Conservation (phyloP, 805 yeast genomes). For the Nakazawaea ishiwadae region DNA sequence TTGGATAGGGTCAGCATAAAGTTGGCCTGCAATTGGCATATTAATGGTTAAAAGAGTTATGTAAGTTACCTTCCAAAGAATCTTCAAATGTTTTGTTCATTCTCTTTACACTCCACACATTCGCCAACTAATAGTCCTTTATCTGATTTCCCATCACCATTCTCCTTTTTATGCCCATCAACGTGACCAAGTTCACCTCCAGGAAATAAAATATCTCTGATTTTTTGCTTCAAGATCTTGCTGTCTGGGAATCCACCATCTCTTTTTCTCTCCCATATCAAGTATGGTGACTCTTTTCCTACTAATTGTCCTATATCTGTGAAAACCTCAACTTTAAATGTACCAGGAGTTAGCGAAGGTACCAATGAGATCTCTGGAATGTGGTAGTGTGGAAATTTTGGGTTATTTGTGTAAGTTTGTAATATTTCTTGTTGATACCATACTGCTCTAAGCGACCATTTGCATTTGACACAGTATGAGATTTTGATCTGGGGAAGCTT, state of each 20-base stretch:
- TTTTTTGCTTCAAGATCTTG: slow-evolving; percentile 64
- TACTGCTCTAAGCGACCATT: slow-evolving; percentile 83
- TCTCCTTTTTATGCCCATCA: slow-evolving; percentile 28
- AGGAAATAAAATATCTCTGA: slow-evolving; percentile 58
- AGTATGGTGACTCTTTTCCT: slow-evolving; percentile 26
- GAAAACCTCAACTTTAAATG: slow-evolving; percentile 55
- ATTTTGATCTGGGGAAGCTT: slow-evolving; percentile 29
- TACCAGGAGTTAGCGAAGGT: slow-evolving; percentile 45
- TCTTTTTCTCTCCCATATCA: slow-evolving; percentile 56
- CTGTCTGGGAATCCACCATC: slow-evolving; percentile 86
- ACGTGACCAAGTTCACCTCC: slow-evolving; percentile 57
- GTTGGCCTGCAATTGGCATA: too few species aligned
- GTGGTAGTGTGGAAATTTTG: slow-evolving; percentile 33
- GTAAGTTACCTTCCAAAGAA: too few species aligned
- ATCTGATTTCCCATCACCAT: background rate
- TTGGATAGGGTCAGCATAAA: too few species aligned
- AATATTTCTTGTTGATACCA: slow-evolving; percentile 85
- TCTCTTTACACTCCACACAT: slow-evolving; percentile 6
- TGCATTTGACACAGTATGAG: slow-evolving; percentile 75
- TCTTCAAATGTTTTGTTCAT: background rate
- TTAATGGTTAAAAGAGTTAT: too few species aligned
- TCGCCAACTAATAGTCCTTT: background rate
- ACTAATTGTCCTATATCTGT: slow-evolving; percentile 10
- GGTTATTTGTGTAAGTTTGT: slow-evolving; percentile 56
- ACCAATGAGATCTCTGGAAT: slow-evolving; percentile 48